Evolutionary conservation across 2,329 filamentous ascomycete species (phyloP).

Genomic region (Blastomyces percursus): DNA sequence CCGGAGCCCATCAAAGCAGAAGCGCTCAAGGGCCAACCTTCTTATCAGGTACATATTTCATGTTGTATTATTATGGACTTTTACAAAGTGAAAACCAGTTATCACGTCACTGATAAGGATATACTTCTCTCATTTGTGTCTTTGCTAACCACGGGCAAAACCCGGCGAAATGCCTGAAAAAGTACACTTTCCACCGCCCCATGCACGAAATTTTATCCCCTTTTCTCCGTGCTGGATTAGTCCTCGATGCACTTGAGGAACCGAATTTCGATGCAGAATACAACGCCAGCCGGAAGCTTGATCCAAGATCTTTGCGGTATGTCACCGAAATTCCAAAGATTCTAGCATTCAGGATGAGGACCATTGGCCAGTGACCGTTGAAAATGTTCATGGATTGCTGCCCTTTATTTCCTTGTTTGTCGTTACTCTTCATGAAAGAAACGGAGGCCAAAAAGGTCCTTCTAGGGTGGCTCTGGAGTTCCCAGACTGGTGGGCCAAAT

Average conservation of each 20-base stretch:
- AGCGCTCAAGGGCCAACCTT: conserved; percentile 27
- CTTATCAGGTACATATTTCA: conserved; percentile 23
- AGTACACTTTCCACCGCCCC: conserved; percentile 37
- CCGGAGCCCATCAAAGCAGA: conserved; percentile 32
- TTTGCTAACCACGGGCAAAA: neutral
- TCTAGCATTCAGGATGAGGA: conserved; percentile 13
- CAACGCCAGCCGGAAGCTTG: conserved; percentile 5
- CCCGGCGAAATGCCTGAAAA: neutral
- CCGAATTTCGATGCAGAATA: conserved; percentile 33
- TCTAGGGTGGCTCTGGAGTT: neutral
- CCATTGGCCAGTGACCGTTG: conserved; percentile 27
- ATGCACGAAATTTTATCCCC: conserved; percentile 35
- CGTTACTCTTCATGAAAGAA: neutral
- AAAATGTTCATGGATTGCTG: neutral
- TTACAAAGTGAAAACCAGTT: neutral
- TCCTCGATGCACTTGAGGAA: conserved; percentile 40
- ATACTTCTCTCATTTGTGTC: neutral
- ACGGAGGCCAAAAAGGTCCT: neutral
- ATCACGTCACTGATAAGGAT: neutral
- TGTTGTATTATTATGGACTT: neutral
- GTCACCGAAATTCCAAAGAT: conserved; percentile 15
- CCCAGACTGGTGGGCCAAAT: neutral
- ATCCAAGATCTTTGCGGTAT: conserved; percentile 9
- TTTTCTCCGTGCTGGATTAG: conserved; percentile 35
- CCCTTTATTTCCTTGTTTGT: neutral